Percentiles rank a stretch among this genome's conserved stretches.
phyloP scores from a whole-genome alignment of 495 filamentous ascomycete species.

The Mytilinidion resinicola region DNA sequence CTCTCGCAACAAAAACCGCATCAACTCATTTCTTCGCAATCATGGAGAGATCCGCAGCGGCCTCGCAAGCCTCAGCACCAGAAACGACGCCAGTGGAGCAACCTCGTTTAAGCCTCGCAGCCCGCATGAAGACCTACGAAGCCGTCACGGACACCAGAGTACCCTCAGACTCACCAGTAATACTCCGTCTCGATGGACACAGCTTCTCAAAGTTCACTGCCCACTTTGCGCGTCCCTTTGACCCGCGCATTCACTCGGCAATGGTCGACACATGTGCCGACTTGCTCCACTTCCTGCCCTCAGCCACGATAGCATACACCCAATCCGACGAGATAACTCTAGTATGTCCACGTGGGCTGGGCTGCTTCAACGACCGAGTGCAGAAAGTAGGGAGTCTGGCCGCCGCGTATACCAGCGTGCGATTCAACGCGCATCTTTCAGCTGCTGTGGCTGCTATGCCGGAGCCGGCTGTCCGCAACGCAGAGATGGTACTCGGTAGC shows the following conservation, averaged over 20 bases:
- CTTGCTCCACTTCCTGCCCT: constrained; percentile 10
- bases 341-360: constrained; percentile 11
- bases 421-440: constrained; percentile 10
- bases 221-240: constrained; percentile 10
- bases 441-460: background rate
- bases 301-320: constrained; percentile 18
- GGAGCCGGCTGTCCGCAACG: background rate
- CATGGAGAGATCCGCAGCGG: too few species aligned
- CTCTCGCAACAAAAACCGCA: too few species aligned
- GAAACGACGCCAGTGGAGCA: too few species aligned
- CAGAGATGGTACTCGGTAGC: background rate
- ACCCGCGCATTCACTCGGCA: constrained; percentile 16
- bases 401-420: constrained; percentile 15
- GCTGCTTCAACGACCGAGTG: constrained; percentile 12
- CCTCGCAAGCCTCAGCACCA: too few species aligned
- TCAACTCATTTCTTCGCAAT: too few species aligned
- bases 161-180: constrained; percentile 1
- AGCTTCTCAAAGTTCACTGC: constrained; percentile 14
- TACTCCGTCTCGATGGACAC: constrained; percentile 21
- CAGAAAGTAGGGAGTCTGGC: constrained; percentile 17
- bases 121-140: constrained; percentile 21
- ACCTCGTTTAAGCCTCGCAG: constrained; percentile 5
- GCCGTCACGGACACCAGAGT: constrained; percentile 1
- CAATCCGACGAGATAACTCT: constrained; percentile 22
- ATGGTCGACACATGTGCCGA: constrained; percentile 14